Base-by-base conservation (phyloP, 441 rosid species). In the Pelargonium hybrid region DNA sequence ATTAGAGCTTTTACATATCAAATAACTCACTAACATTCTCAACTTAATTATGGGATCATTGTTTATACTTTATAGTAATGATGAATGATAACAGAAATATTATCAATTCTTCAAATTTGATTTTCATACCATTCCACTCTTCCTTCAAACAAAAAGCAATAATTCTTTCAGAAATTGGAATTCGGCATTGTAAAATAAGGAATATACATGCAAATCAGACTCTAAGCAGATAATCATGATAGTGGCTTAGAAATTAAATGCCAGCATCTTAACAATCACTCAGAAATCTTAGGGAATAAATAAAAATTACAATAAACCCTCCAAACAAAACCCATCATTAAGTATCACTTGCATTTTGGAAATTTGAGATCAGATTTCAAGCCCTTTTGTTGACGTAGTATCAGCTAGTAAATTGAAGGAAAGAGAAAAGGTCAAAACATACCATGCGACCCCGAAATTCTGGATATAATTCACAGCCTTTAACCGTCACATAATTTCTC, bases 371-470 rank as follows among this genome's bases (percentile, higher is more conserved):
- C 61, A 54, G 23, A 54, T 8, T 18, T 54, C 9, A 54, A 54
- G 21, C 23, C 23, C 23, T 54, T 54, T 54, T 34, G 41, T 34
- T 34, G 41, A 34, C 41, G 6, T 34, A 62, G 65, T 25, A 14
- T 14, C 65, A 62, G 37, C 14, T 26, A 63, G 15, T n/a, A 29
- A 26, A 26, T 5, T 5, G 23, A 37, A 56, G 14, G 23, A 45
- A 45, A 67, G 0, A 45, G 29, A 45, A 48, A 57, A 76, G 66
- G 66, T 14, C 59, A 72, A 17, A 71, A 72, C 85, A 63, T 95
- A 92, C 99, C 99, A 92, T 95, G 70, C 98, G 94, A 72, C 97
- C 99, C 69, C 98, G 98, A 77, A 92, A 95, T 80, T 92, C 99
- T 11, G 99, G 99, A 87, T 85, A 71, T 59, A 95, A 59, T 61